Evolutionary conservation across 1,139 yeast species (phyloP).

Genomic region (Suhomyces choctaworum): DNA sequence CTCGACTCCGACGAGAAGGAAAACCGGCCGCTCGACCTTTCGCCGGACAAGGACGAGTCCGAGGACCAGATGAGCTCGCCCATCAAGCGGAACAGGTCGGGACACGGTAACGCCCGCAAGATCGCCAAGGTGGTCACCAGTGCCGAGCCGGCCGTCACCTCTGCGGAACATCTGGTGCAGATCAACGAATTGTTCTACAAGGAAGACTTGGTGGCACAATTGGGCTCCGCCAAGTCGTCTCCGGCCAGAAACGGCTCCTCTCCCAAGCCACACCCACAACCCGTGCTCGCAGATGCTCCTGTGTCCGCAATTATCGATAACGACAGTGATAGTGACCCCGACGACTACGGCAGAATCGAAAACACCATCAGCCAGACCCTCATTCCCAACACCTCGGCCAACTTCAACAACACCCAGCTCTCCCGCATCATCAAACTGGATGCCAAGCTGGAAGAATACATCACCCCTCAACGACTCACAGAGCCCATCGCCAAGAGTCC

Average conservation of each 20-base stretch:
- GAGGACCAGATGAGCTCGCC: constrained; percentile 18
- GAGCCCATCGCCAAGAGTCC: constrained; percentile 48
- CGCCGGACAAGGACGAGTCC: constrained; percentile 15
- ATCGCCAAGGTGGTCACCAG: constrained; percentile 26
- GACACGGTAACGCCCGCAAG: constrained; percentile 19
- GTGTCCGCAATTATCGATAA: constrained; percentile 23
- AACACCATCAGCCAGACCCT: constrained; percentile 24
- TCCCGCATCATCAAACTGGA: constrained; percentile 21
- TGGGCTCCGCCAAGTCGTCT: constrained; percentile 20
- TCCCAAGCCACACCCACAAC: too few relatives aligned
- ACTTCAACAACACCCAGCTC: constrained; percentile 23
- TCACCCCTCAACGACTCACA: constrained; percentile 45
- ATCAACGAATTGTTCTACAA: constrained; percentile 27
- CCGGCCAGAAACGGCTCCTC: constrained; percentile 8
- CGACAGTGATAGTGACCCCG: constrained; percentile 30
- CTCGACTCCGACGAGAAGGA: constrained; percentile 21
- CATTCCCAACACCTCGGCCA: constrained; percentile 17
- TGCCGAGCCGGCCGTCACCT: constrained; percentile 18
- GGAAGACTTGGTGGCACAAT: constrained; percentile 28
- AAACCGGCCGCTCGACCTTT: constrained; percentile 22
- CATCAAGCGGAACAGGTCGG: constrained; percentile 16
- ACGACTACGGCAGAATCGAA: constrained; percentile 23
- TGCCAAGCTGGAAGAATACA: constrained; percentile 20
- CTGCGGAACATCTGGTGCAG: constrained; percentile 19
- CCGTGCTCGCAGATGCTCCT: not conserved